Evolutionary conservation across 257 asterid genomes (phyloP), one percentile per base, ranked within the genome.

Genomic region (Thymus mandschuricus): DNA sequence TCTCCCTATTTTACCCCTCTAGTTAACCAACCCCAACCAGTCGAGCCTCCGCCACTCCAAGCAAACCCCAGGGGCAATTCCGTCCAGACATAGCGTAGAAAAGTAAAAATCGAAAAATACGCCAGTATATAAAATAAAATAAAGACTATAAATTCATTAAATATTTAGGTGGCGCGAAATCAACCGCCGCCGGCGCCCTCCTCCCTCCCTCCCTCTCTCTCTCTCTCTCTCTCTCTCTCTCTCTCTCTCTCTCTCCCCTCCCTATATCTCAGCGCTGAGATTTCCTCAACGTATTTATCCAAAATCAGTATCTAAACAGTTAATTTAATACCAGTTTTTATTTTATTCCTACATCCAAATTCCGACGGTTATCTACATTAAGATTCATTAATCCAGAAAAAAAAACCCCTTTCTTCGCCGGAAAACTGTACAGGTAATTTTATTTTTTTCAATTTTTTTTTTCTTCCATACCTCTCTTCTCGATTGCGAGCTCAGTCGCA

Each of bases 111-210:
- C 3, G 66, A 49, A 74, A 77, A 62, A 43, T 46, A 66, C 27
- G 61, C 49, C 31, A 49, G 51, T 21, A 21, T 21, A 65, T 46
- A 8, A 68, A 69, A 45, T 50, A 45, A 64, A 59, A 33, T 10
- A 10, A 28, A 58, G 5, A 57, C 21, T 31, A 58, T 6, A 5
- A 60, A 50, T 69, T 62, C 60, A 78, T 61, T 61, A 72, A 75
- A 60, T 74, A 77, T 66, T 76, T 81, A 73, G 88, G 88, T 84
- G 88, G 88, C 82, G 88, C 88, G 82, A 84, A 80, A 74, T 54
- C 65, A 84, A 72, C 86, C 68, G 76, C 81, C 78, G 76, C 73
- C 76, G 70, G 71, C 77, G 50, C 73, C 76, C 33, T 69, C 63
- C 55, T 59, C 66, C 31, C 81, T 33, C 49, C 12, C 55, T 49